phyloP scores from a whole-genome alignment of 2,329 filamentous ascomycete genomes.

The Clonostachys chloroleuca region DNA sequence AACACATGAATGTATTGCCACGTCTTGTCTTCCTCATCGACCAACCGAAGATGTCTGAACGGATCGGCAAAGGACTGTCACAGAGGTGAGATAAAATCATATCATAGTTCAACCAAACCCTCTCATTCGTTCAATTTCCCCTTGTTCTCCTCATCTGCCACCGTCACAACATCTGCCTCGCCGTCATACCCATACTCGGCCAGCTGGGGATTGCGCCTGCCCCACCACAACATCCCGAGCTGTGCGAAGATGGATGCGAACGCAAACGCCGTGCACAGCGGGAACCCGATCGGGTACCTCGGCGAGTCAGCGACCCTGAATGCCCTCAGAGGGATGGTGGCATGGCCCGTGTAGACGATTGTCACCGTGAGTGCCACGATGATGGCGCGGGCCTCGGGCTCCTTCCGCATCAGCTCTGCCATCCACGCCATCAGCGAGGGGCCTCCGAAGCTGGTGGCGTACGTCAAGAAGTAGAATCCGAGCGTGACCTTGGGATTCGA shows the following conservation, averaged over 20 bases:
- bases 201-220: slow-evolving; percentile 12
- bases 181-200: slow-evolving; percentile 6
- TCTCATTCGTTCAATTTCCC: too few species aligned
- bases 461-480: slow-evolving; percentile 28
- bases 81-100: too few species aligned
- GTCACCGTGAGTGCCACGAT: slow-evolving; percentile 29
- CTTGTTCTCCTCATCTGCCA: too few species aligned
- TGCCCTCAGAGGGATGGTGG: slow-evolving; percentile 27
- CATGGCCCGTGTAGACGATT: slow-evolving; percentile 29
- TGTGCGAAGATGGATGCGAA: slow-evolving; percentile 21
- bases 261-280: slow-evolving; percentile 22
- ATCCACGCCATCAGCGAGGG: slow-evolving; percentile 28
- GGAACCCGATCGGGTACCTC: slow-evolving; percentile 27
- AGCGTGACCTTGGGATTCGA: slow-evolving; percentile 21
- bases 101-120: too few species aligned
- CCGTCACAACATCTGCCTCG: too few species aligned
- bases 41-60: too few species aligned
- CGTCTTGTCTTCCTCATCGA: too few species aligned
- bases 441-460: slow-evolving; percentile 22
- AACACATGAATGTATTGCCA: too few species aligned
- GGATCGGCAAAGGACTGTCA: too few species aligned
- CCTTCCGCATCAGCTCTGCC: slow-evolving; percentile 22
- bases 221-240: slow-evolving; percentile 22
- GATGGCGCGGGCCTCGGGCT: slow-evolving; percentile 27
- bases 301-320: slow-evolving; percentile 27